These are phyloP conservation scores for Nemania sp. DNA, from an alignment of 2,329 filamentous ascomycete species.

Conservation along the genomic window DNA sequence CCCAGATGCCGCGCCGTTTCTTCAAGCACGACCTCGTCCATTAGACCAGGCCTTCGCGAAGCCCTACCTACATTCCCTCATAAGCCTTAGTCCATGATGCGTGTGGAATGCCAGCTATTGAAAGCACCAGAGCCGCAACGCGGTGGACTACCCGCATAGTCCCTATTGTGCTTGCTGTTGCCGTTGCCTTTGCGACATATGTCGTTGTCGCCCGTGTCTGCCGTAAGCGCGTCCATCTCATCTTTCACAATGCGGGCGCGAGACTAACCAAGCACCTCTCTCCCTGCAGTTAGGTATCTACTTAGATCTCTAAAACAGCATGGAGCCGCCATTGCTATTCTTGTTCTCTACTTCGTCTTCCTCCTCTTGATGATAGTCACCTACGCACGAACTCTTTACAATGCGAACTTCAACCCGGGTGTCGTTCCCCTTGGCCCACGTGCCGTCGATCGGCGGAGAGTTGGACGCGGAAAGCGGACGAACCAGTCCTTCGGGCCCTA, in stretches of 20 bases:
- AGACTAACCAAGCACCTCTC: constrained; percentile 12
- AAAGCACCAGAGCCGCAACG: constrained; percentile 61
- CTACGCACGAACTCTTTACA: constrained; percentile 78
- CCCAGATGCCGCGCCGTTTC: constrained; percentile 10
- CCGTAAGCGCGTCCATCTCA: constrained; percentile 61
- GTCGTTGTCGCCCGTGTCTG: constrained; percentile 75
- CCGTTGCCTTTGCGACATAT: constrained; percentile 78
- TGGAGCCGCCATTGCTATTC: constrained; percentile 74
- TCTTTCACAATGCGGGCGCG: neutral
- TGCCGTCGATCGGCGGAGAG: constrained; percentile 48
- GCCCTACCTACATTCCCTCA: constrained; percentile 4
- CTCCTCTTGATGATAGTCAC: constrained; percentile 73
- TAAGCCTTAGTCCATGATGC: constrained; percentile 35
- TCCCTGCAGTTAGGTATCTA: constrained; percentile 77
- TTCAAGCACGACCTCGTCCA: constrained; percentile 2
- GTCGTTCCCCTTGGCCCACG: constrained; percentile 74
- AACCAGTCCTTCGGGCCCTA: constrained; percentile 28
- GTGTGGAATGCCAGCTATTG: constrained; percentile 49
- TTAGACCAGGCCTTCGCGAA: neutral
- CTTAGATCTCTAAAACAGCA: constrained; percentile 61
- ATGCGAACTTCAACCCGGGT: constrained; percentile 78
- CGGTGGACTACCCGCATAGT: constrained; percentile 73
- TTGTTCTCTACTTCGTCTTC: constrained; percentile 79
- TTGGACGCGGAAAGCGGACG: constrained; percentile 46
- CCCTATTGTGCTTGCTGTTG: constrained; percentile 74